Evolutionary conservation across 148 eudicot species (phyloP).

Genomic region (Simmondsia chinensis): DNA sequence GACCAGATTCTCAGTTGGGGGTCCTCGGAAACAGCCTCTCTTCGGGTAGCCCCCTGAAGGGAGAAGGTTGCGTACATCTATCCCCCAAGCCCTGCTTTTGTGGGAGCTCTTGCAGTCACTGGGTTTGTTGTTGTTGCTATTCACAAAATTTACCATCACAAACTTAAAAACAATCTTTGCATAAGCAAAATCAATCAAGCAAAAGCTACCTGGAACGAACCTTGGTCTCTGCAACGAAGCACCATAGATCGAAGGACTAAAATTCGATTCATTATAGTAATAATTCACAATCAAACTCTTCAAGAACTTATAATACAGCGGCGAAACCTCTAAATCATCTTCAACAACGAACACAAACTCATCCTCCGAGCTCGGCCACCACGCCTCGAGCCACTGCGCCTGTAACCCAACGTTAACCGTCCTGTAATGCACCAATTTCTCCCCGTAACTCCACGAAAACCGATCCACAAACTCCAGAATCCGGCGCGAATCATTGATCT

Average conservation of each 20-base stretch:
- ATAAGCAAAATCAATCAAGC: background rate
- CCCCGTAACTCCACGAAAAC: slow-evolving; percentile 56
- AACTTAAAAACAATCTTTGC: background rate
- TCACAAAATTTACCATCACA: background rate
- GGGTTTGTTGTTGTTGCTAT: too few relatives aligned
- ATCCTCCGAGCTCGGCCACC: slow-evolving; percentile 85
- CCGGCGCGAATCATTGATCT: slow-evolving; percentile 27
- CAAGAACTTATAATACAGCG: slow-evolving; percentile 58
- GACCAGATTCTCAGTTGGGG: too few relatives aligned
- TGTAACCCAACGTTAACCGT: slow-evolving; percentile 77
- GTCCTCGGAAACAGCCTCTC: too few relatives aligned
- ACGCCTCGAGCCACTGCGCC: slow-evolving; percentile 93
- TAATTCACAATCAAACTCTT: slow-evolving; percentile 48
- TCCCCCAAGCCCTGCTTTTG: too few relatives aligned
- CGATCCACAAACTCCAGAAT: slow-evolving; percentile 66
- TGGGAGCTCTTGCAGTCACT: too few relatives aligned
- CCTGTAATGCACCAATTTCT: slow-evolving; percentile 72
- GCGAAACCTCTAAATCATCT: slow-evolving; percentile 86
- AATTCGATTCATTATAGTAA: slow-evolving; percentile 62
- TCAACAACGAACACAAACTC: slow-evolving; percentile 94
- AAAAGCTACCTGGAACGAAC: slow-evolving; percentile 89
- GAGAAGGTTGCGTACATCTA: too few relatives aligned
- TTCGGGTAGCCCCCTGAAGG: too few relatives aligned
- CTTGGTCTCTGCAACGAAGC: slow-evolving; percentile 93
- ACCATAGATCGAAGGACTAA: slow-evolving; percentile 62